These are phyloP conservation scores for Platanus orientalis DNA, from an alignment of 164 flowering plant genomes.

Conservation along the genomic window DNA sequence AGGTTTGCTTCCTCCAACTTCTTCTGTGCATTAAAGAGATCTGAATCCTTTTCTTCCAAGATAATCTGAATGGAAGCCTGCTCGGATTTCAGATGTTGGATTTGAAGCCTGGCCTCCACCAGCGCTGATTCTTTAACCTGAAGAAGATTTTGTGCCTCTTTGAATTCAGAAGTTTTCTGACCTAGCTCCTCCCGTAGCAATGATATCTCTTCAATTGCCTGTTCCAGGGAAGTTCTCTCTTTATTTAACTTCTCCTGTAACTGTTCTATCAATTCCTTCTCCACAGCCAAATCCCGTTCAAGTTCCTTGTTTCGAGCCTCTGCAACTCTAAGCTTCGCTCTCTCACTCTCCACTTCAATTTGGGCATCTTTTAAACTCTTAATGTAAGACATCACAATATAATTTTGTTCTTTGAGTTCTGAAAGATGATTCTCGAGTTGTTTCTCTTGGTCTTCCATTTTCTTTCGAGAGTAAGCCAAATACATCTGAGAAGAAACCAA, in stretches of 20 bases:
- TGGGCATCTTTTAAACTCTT: constrained; percentile 55
- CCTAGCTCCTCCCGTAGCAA: constrained; percentile 47
- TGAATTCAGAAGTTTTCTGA: constrained; percentile 41
- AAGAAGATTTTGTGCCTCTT: constrained; percentile 39
- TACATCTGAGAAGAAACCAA: constrained; percentile 66
- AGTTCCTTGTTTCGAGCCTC: constrained; percentile 66
- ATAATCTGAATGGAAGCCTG: constrained; percentile 43
- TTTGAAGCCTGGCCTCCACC: constrained; percentile 72
- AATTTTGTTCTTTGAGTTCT: constrained; percentile 62
- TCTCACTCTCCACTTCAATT: constrained; percentile 63
- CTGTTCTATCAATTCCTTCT: constrained; percentile 44
- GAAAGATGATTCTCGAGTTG: constrained; percentile 47
- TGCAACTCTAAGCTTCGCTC: constrained; percentile 56
- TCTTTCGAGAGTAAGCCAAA: constrained; percentile 49
- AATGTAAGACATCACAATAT: constrained; percentile 40
- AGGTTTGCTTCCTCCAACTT: constrained; percentile 42
- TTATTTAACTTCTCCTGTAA: constrained; percentile 46
- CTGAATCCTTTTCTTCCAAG: constrained; percentile 63
- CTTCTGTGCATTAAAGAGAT: constrained; percentile 43
- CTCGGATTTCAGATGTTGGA: constrained; percentile 67
- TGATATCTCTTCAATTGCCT: constrained; percentile 38
- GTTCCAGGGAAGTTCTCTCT: constrained; percentile 50
- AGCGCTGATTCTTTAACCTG: constrained; percentile 58
- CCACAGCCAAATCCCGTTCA: constrained; percentile 46
- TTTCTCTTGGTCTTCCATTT: constrained; percentile 62